Evolutionary conservation across 805 yeast species (phyloP), one percentile per base, ranked within the genome.

Genomic region (Candida oleophila): DNA sequence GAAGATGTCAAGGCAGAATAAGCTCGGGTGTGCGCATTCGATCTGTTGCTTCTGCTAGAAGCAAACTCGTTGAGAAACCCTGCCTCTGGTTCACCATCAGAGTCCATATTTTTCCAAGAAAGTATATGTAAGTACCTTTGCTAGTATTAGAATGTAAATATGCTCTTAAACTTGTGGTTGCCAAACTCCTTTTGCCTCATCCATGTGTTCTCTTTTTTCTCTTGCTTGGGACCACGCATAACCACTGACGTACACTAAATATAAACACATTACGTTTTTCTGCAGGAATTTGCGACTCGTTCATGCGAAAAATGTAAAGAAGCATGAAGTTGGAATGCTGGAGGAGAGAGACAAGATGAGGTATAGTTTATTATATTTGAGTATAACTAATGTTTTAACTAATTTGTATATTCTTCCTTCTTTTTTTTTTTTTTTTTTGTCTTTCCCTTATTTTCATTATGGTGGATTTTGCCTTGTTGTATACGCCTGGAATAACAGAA

Each of bases 401-500:
- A n/a, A n/a, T n/a, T n/a, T n/a, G n/a, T n/a, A n/a, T n/a, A n/a
- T n/a, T n/a, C n/a, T n/a, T n/a, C n/a, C n/a, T n/a, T n/a, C n/a
- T n/a, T n/a, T n/a, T n/a, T n/a, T n/a, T n/a, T n/a, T n/a, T n/a
- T n/a, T n/a, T n/a, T n/a, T n/a, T n/a, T n/a, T n/a, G n/a, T n/a
- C n/a, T n/a, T n/a, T n/a, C n/a, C n/a, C n/a, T n/a, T n/a, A n/a
- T n/a, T n/a, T n/a, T n/a, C 3, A 36, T 47, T 49, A 66, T 25
- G 70, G 64, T 1, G 74, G 76, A 42, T 73, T 73, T 51, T 72
- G 76, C 45, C 59, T 64, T 1, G 73, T 71, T 18, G 68, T 62
- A 51, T 64, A 72, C 0, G 76, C 73, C 45, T 70, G 76, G 41
- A 73, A 69, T 28, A 69, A 53, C 53, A 67, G 73, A 14, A 73